Percentiles rank a stretch among this genome's conserved stretches.
Evolutionary conservation across 1,139 yeast species (phyloP).

Genomic region (Lodderomyces orthopsilosis): DNA sequence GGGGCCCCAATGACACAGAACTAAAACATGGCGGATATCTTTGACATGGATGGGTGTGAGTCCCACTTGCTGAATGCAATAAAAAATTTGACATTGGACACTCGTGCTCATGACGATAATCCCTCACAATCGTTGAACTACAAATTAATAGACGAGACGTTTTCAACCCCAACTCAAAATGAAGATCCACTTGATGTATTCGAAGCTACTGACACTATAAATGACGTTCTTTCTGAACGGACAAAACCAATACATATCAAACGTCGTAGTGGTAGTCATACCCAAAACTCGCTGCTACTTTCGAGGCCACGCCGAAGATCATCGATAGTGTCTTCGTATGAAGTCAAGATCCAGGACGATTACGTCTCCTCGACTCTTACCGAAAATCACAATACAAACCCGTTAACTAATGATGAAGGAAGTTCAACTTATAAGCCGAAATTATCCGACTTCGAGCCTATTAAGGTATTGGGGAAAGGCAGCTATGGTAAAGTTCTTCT

Average conservation of each 20-base stretch:
- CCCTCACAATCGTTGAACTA: slow-evolving; percentile 9
- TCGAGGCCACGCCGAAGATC: slow-evolving; percentile 15
- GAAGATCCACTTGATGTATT: slow-evolving; percentile 7
- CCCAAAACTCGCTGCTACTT: neutral
- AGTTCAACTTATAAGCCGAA: slow-evolving; percentile 25
- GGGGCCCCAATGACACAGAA: neutral
- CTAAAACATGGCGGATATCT: slow-evolving; percentile 16
- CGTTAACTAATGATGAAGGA: neutral
- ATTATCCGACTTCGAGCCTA: slow-evolving; percentile 64
- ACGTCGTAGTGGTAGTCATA: slow-evolving; percentile 3
- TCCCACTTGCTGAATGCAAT: neutral
- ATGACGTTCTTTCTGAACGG: slow-evolving; percentile 8
- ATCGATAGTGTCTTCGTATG: slow-evolving; percentile 19
- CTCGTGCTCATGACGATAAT: slow-evolving; percentile 1
- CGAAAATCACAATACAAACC: slow-evolving; percentile 17
- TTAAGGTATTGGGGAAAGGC: slow-evolving; percentile 85
- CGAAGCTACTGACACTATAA: slow-evolving; percentile 6
- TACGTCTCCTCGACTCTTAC: slow-evolving; percentile 14
- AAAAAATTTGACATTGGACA: neutral
- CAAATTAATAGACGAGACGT: slow-evolving; percentile 8
- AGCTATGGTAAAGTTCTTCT: slow-evolving; percentile 87
- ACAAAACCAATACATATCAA: slow-evolving; percentile 11
- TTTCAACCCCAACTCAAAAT: neutral
- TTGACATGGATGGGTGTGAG: slow-evolving; percentile 15
- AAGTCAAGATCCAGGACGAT: slow-evolving; percentile 14